A percentile compares a stretch with the other conserved stretches of the same genome.
These are phyloP conservation scores for Botryobasidium botryosum DNA, from an alignment of 768 basidiomycete species.

Conservation along the genomic window DNA sequence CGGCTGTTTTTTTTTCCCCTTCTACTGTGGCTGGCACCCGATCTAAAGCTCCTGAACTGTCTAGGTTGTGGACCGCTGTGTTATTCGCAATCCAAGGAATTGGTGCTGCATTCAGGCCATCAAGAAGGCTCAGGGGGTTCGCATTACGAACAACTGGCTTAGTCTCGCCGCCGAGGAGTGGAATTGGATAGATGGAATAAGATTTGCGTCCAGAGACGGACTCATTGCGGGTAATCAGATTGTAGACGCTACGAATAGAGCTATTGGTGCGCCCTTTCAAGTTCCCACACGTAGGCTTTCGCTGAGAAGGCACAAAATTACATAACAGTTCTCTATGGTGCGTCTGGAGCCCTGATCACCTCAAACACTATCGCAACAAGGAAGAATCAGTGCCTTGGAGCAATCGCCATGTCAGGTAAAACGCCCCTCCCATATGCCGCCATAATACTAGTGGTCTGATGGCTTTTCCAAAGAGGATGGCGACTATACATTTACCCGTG, in stretches of 20 bases:
- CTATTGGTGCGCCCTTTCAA: constrained; percentile 10
- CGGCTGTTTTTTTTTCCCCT: constrained; percentile 10
- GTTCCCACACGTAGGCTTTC: not conserved
- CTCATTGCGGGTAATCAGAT: constrained; percentile 15
- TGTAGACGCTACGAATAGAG: constrained; percentile 14
- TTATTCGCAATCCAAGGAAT: constrained; percentile 14
- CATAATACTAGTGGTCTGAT: not conserved
- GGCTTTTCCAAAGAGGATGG: too few species aligned
- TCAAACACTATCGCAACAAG: constrained; percentile 14
- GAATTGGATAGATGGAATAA: constrained; percentile 15
- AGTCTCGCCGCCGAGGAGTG: constrained; percentile 13
- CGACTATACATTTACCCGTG: constrained; percentile 13
- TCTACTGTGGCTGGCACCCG: too few species aligned
- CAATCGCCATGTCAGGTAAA: constrained; percentile 16
- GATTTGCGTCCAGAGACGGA: constrained; percentile 13
- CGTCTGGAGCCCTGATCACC: constrained; percentile 14
- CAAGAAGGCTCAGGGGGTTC: constrained; percentile 12
- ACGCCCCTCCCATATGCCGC: not conserved
- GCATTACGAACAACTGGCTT: constrained; percentile 10
- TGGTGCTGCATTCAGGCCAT: constrained; percentile 17
- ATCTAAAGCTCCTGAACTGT: too few species aligned
- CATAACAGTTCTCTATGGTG: constrained; percentile 13
- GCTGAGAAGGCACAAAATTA: not conserved
- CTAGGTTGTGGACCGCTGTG: constrained; percentile 14
- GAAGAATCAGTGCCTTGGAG: constrained; percentile 13